Evolutionary conservation across 2,329 filamentous ascomycete genomes (phyloP).

Genomic region (Didymella exigua): DNA sequence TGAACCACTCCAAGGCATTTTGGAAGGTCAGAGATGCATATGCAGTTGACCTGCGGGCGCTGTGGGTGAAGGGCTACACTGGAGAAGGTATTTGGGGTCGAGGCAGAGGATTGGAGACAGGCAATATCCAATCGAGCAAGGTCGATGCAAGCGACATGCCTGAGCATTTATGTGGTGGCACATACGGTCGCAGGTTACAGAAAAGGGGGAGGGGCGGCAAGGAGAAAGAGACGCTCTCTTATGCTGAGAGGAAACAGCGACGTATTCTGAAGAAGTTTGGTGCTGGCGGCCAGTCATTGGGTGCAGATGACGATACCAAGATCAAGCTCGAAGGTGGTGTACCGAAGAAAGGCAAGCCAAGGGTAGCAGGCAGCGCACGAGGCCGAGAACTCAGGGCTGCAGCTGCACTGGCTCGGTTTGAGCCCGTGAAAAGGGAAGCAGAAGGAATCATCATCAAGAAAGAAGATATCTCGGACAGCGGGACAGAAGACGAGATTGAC

Average conservation of each 20-base stretch:
- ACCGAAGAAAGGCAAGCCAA: conserved; percentile 67
- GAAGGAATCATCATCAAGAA: conserved; percentile 46
- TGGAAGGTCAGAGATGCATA: conserved; percentile 80
- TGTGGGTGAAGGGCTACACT: conserved; percentile 74
- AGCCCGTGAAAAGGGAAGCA: conserved; percentile 52
- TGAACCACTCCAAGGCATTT: conserved; percentile 85
- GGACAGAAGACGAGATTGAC: conserved; percentile 43
- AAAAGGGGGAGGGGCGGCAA: conserved; percentile 53
- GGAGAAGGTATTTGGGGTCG: conserved; percentile 85
- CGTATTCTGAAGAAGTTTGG: conserved; percentile 80
- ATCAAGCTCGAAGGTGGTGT: conserved; percentile 70
- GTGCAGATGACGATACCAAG: conserved; percentile 70
- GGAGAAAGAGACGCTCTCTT: conserved; percentile 60
- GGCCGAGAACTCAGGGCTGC: conserved; percentile 78
- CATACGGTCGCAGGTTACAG: conserved; percentile 66
- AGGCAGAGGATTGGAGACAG: conserved; percentile 65
- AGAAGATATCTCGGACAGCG: conserved; percentile 43
- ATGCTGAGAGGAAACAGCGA: conserved; percentile 74
- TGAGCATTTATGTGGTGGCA: conserved; percentile 79
- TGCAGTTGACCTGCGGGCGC: conserved; percentile 69
- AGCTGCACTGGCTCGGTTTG: conserved; percentile 76
- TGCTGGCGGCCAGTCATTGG: conserved; percentile 69
- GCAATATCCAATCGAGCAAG: conserved; percentile 30
- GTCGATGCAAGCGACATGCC: conserved; percentile 38
- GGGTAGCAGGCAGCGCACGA: conserved; percentile 74